phyloP scores from a whole-genome alignment of 139 green algal species.

The Zygnema cylindricum region DNA sequence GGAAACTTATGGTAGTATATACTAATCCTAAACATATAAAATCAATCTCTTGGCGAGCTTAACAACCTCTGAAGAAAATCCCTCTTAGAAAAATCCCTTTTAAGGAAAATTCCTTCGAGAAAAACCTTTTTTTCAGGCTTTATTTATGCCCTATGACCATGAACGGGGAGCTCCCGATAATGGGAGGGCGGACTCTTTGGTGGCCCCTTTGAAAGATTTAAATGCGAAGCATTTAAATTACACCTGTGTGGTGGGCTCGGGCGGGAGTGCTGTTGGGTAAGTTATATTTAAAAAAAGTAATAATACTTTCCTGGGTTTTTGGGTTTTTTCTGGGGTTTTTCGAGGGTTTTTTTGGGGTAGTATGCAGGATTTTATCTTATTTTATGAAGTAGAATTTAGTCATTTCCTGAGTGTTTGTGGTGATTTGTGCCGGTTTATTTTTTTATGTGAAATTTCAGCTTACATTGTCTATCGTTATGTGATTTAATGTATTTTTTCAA shows the following conservation, averaged over 20 bases:
- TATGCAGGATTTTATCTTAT: no score
- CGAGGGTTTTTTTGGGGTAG: no score
- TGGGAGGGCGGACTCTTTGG: slow-evolving; percentile 39
- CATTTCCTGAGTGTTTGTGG: no score
- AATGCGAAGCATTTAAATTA: slow-evolving; percentile 73
- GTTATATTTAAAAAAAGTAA: no score
- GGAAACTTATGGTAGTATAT: neutral
- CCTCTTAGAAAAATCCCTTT: neutral
- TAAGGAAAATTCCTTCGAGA: neutral
- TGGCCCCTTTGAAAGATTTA: slow-evolving; percentile 75
- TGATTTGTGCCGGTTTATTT: no score
- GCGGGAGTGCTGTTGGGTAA: slow-evolving; percentile 87
- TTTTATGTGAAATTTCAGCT: no score
- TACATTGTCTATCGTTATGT: no score
- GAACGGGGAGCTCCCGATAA: slow-evolving; percentile 55
- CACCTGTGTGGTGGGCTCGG: slow-evolving; percentile 81
- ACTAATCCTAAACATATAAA: neutral
- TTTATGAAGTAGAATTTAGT: no score
- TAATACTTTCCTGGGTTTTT: no score
- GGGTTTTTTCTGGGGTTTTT: no score
- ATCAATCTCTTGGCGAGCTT: neutral
- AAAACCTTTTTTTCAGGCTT: slow-evolving; percentile 67
- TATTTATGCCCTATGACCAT: slow-evolving; percentile 97
- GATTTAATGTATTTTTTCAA: no score
- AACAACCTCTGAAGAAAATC: neutral